phyloP scores from a whole-genome alignment of 2,329 filamentous ascomycete species.

The Aspergillus caelatus region DNA sequence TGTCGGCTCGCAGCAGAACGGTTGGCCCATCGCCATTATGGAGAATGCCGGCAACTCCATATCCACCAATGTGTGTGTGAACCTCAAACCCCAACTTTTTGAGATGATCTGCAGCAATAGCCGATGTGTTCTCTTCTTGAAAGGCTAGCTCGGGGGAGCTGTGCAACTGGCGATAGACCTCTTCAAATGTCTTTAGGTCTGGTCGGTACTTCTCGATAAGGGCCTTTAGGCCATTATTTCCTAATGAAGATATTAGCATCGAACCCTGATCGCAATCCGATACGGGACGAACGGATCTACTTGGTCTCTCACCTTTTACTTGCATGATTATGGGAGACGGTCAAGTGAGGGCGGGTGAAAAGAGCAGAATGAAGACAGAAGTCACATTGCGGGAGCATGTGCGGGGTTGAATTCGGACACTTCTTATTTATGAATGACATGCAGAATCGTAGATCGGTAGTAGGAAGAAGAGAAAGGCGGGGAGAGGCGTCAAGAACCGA shows the following conservation, averaged over 20 bases:
- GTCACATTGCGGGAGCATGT: background rate
- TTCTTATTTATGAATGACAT: background rate
- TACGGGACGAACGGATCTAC: background rate
- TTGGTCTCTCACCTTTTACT: background rate
- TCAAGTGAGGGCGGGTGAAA: background rate
- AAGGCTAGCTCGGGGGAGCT: conserved; percentile 59
- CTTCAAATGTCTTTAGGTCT: conserved; percentile 50
- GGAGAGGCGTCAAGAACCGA: background rate
- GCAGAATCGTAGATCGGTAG: background rate
- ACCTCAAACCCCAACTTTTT: conserved; percentile 47
- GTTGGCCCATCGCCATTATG: conserved; percentile 59
- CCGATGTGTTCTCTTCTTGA: conserved; percentile 57
- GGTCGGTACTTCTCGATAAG: conserved; percentile 44
- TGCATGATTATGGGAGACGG: background rate
- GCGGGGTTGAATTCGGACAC: background rate
- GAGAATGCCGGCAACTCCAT: conserved; percentile 61
- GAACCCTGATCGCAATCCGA: background rate
- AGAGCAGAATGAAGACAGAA: background rate
- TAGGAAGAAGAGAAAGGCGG: background rate
- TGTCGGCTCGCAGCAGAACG: conserved; percentile 63
- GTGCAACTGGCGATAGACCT: conserved; percentile 61
- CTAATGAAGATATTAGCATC: background rate
- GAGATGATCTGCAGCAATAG: conserved; percentile 48
- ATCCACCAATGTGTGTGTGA: conserved; percentile 58
- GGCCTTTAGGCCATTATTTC: conserved; percentile 11